Percentiles rank a stretch among this genome's conserved stretches.
Conservation (phyloP, 305 asterid species). For the Solanum hybrid region DNA sequence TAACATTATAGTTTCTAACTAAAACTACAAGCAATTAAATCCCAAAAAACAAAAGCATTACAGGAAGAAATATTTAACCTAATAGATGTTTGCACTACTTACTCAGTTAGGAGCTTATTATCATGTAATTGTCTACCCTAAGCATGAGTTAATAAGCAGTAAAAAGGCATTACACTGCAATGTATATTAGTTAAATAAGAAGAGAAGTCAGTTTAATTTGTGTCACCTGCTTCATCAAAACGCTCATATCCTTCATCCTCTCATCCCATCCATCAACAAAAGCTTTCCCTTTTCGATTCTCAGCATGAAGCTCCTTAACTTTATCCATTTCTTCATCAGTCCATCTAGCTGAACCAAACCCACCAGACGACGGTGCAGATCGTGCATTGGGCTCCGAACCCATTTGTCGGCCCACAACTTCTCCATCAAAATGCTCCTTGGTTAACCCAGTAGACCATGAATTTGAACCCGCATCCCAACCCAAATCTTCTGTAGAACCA, state of each 20-base stretch:
- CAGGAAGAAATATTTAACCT: background rate
- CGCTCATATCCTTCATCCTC: conserved; percentile 36
- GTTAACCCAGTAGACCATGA: conserved; percentile 92
- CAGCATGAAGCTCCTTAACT: conserved; percentile 33
- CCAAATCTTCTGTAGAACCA: conserved; percentile 30
- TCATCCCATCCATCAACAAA: conserved; percentile 52
- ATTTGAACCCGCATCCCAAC: conserved; percentile 59
- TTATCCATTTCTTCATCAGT: conserved; percentile 34
- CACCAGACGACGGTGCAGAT: conserved; percentile 9
- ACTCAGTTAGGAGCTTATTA: background rate
- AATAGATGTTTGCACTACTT: background rate
- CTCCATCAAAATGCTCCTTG: conserved; percentile 86
- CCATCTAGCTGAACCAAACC: conserved; percentile 30
- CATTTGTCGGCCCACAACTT: conserved; percentile 52
- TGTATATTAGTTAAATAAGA: background rate
- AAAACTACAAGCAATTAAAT: background rate
- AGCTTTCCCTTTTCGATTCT: conserved; percentile 25
- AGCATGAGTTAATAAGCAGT: background rate
- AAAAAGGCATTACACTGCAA: background rate
- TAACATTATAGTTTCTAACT: background rate
- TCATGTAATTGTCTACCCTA: background rate
- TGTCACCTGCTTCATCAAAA: conserved; percentile 58
- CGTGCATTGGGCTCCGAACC: conserved; percentile 6
- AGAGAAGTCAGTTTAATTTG: background rate
- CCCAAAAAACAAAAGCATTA: background rate